A percentile compares a stretch with the other conserved stretches of the same genome.
Evolutionary conservation across 805 yeast genomes (phyloP).

Genomic region (Cyberlindnera lachancei): DNA sequence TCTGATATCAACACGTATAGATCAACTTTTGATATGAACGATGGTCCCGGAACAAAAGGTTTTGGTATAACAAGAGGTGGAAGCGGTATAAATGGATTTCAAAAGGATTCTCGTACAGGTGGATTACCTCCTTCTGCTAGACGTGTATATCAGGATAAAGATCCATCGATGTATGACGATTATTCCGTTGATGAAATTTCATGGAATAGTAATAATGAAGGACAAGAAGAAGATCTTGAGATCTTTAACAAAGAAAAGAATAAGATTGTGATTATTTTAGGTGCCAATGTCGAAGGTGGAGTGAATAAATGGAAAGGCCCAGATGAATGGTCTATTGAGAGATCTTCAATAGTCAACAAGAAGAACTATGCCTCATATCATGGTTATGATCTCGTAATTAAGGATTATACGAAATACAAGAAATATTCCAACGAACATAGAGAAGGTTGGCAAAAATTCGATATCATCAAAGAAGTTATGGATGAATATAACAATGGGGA

Average conservation of each 20-base stretch:
- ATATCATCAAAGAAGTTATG: constrained; percentile 28
- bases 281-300: constrained; percentile 35
- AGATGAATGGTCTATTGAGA: constrained; percentile 39
- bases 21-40: too few species aligned
- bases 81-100: constrained; percentile 18
- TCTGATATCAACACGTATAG: too few species aligned
- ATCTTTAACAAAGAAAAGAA: constrained; percentile 17
- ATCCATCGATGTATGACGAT: constrained; percentile 7
- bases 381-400: constrained; percentile 40
- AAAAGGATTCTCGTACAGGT: constrained; percentile 15
- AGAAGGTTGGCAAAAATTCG: constrained; percentile 39
- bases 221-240: constrained; percentile 1
- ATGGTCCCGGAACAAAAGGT: constrained; percentile 17
- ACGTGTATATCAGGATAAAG: constrained; percentile 7
- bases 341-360: constrained; percentile 40
- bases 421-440: constrained; percentile 43
- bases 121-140: constrained; percentile 21
- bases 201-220: too few species aligned
- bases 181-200: constrained; percentile 8
- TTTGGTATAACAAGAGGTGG: constrained; percentile 23
- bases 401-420: constrained; percentile 38
- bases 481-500: constrained; percentile 24
- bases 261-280: constrained; percentile 29
- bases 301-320: constrained; percentile 32
- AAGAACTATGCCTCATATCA: constrained; percentile 39